A percentile compares a stretch with the other conserved stretches of the same genome.
Conservation (phyloP, 2,329 filamentous ascomycete species). For the Aspergillus oerlinghausenensis region DNA sequence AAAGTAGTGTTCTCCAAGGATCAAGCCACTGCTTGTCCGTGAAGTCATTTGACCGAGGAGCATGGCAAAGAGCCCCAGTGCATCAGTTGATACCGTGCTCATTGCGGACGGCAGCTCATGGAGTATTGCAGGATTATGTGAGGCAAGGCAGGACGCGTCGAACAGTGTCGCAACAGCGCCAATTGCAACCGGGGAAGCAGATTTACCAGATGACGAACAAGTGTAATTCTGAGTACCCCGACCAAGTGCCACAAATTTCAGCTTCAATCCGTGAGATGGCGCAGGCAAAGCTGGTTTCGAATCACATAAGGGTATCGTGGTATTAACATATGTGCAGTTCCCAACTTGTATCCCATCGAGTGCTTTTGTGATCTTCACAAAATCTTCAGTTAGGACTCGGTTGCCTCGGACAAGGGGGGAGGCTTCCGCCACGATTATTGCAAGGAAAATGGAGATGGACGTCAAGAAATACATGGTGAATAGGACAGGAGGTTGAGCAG, state of each 20-base stretch:
- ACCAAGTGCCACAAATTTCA: constrained; percentile 45
- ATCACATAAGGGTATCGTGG: constrained; percentile 14
- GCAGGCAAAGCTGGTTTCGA: constrained; percentile 23
- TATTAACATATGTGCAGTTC: constrained; percentile 18
- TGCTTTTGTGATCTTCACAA: not conserved
- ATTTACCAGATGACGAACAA: constrained; percentile 29
- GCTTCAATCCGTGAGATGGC: constrained; percentile 25
- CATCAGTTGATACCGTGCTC: constrained; percentile 19
- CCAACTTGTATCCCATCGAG: constrained; percentile 7
- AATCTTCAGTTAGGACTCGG: not conserved
- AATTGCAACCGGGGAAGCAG: constrained; percentile 31
- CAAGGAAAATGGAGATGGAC: not conserved
- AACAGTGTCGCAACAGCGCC: constrained; percentile 46
- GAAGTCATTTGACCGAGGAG: constrained; percentile 12
- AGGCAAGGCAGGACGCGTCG: constrained; percentile 39
- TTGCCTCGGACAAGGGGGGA: not conserved
- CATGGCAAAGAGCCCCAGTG: constrained; percentile 23
- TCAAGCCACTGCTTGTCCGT: constrained; percentile 14
- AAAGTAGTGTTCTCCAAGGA: constrained; percentile 38
- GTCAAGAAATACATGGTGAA: not conserved
- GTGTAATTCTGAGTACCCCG: constrained; percentile 50
- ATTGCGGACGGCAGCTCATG: constrained; percentile 24
- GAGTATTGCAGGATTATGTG: constrained; percentile 21
- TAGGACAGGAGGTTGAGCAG: not conserved
- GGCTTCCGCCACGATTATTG: not conserved